Evolutionary conservation across 2,329 filamentous ascomycete species (phyloP).

Genomic region (Monilinia fructigena): DNA sequence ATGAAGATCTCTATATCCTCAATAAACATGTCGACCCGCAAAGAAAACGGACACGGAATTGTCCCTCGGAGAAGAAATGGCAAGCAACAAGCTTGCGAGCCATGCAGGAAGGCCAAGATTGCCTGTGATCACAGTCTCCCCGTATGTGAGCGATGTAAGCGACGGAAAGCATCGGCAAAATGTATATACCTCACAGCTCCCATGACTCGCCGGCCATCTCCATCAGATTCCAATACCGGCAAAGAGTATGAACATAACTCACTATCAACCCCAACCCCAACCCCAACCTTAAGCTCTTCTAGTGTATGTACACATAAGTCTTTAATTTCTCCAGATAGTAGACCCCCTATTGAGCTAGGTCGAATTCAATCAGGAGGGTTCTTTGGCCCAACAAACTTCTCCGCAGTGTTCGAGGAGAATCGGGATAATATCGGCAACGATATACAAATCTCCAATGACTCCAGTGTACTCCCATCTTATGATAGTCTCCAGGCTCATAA

Average conservation of each 20-base stretch:
- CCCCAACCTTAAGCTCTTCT: not conserved
- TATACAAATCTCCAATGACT: conserved; percentile 35
- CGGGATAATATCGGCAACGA: conserved; percentile 33
- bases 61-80: conserved; percentile 35
- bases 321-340: conserved; percentile 4
- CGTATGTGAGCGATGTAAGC: conserved; percentile 33
- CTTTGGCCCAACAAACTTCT: conserved; percentile 39
- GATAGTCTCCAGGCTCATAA: conserved; percentile 36
- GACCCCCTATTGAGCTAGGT: conserved; percentile 9
- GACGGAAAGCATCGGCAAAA: conserved; percentile 31
- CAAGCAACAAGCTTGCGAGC: conserved; percentile 32
- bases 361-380: conserved; percentile 27
- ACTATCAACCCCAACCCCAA: conserved; percentile 10
- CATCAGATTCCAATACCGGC: not conserved
- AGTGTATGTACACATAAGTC: not conserved
- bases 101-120: conserved; percentile 38
- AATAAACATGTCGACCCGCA: not conserved
- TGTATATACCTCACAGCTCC: conserved; percentile 36
- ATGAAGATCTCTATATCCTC: not conserved
- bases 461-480: conserved; percentile 27
- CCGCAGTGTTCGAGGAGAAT: conserved; percentile 38
- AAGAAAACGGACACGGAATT: conserved; percentile 1
- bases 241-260: not conserved
- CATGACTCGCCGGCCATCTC: conserved; percentile 30
- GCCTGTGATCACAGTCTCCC: conserved; percentile 37